Evolutionary conservation across 257 asterid genomes (phyloP).

Genomic region (Jacaranda copaia): DNA sequence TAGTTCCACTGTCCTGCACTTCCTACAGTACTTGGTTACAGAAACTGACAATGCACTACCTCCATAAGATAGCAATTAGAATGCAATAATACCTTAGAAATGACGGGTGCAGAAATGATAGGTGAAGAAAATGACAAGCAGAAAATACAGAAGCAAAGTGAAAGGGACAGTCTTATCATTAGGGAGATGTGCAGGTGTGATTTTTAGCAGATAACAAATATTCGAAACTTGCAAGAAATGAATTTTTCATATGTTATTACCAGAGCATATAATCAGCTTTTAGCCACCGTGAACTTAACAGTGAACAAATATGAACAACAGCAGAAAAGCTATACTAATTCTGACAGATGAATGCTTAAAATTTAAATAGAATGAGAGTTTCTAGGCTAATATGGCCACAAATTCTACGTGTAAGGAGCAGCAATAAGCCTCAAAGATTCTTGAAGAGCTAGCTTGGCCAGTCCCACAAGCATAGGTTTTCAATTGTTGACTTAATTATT

Average conservation of each 20-base stretch:
- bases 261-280: constrained; percentile 31
- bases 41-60: not conserved
- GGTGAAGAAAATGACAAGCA: not conserved
- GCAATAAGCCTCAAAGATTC: constrained; percentile 39
- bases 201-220: not conserved
- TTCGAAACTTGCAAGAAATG: constrained; percentile 16
- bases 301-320: constrained; percentile 53
- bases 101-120: too few species aligned
- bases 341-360: constrained; percentile 36
- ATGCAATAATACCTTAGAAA: not conserved
- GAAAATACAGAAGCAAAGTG: not conserved
- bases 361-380: constrained; percentile 35
- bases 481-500: constrained; percentile 28
- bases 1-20: not conserved
- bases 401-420: constrained; percentile 52
- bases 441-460: constrained; percentile 44
- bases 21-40: not conserved
- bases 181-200: not conserved
- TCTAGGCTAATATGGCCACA: constrained; percentile 39
- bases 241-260: not conserved
- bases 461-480: constrained; percentile 41
- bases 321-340: constrained; percentile 34
- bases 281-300: constrained; percentile 36
- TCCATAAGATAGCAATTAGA: not conserved
- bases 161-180: not conserved